Base-by-base conservation (phyloP, 306 rosid genomes). In the Casuarina glauca region DNA sequence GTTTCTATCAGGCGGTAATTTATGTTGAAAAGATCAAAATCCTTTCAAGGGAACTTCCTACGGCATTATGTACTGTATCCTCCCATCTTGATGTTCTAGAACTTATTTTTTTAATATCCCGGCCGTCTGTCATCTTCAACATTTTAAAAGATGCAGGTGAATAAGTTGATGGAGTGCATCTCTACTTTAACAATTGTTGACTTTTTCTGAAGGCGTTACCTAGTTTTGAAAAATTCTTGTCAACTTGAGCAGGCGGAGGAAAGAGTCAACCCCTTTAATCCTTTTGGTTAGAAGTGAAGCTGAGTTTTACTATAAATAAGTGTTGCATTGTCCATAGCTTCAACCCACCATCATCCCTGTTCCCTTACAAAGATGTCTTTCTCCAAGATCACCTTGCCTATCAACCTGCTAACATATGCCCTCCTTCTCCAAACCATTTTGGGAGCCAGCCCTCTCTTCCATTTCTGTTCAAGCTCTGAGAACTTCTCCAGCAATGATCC, bases 401-500 rank as follows among this genome's bases (percentile, higher is more conserved):
- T 61, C 68, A 32, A 35, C 43, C 1, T 35, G 7, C 68, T 35
- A 11, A 63, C 69, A 39, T 63, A 36, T 63, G 69, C 49, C 6
- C 26, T 41, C 49, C 16, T 66, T 41, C 70, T 66, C 48, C 70
- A 66, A 41, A 66, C 49, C 32, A 41, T 66, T 66, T 39, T 13
- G 6, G 70, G 32, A 16, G 70, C 15, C 70, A 41, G 49, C 70
- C 26, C 70, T 66, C 49, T 16, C 32, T 41, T 2, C 70, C 49
- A 66, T 16, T 17, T 66, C 5, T 72, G 76, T 72, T 49, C 41
- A 9, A 49, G 16, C 38, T 36, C 76, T 17, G 61, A 35, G 44
- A 72, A 72, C 46, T 72, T 51, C 76, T 51, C 76, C 19, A 2
- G 46, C 76, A 72, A 72, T 35, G 76, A 38, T 6, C 64, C 32